phyloP scores from a whole-genome alignment of 2,329 filamentous ascomycete species.

The Penicillium occitanis region DNA sequence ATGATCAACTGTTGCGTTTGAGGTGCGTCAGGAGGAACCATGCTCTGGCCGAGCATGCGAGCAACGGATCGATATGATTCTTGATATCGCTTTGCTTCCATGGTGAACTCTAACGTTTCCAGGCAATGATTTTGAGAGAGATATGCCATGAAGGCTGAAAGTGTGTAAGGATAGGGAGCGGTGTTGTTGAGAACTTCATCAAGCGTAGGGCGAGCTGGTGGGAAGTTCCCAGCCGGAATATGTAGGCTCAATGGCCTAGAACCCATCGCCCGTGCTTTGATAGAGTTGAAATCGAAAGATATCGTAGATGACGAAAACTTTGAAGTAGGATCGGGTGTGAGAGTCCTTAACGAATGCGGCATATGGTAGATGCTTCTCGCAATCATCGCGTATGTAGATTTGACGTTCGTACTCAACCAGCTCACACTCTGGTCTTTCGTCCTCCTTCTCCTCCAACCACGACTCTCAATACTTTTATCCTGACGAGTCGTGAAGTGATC shows the following conservation, averaged over 20 bases:
- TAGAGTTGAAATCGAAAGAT: constrained; percentile 45
- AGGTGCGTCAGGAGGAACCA: constrained; percentile 53
- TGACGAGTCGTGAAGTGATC: not conserved
- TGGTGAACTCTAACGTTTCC: constrained; percentile 93
- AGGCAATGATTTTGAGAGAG: constrained; percentile 95
- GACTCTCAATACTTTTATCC: constrained; percentile 11
- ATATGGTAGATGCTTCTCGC: constrained; percentile 38
- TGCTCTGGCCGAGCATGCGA: constrained; percentile 49
- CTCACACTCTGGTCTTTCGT: constrained; percentile 15
- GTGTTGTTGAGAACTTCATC: constrained; percentile 84
- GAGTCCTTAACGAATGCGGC: constrained; percentile 38
- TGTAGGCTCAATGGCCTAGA: constrained; percentile 47
- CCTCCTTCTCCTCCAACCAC: constrained; percentile 5
- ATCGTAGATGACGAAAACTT: constrained; percentile 43
- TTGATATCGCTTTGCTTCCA: constrained; percentile 85
- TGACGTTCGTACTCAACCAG: constrained; percentile 17
- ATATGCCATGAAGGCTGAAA: constrained; percentile 93
- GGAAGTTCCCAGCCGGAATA: constrained; percentile 40
- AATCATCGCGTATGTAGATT: constrained; percentile 39
- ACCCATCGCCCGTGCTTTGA: constrained; percentile 41
- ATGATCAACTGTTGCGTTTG: constrained; percentile 70
- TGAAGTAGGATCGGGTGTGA: constrained; percentile 47
- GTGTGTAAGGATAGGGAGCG: constrained; percentile 82
- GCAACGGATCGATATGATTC: constrained; percentile 63
- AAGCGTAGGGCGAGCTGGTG: constrained; percentile 66